phyloP scores from a whole-genome alignment of 2,329 filamentous ascomycete species.

The Cordyceps militaris region DNA sequence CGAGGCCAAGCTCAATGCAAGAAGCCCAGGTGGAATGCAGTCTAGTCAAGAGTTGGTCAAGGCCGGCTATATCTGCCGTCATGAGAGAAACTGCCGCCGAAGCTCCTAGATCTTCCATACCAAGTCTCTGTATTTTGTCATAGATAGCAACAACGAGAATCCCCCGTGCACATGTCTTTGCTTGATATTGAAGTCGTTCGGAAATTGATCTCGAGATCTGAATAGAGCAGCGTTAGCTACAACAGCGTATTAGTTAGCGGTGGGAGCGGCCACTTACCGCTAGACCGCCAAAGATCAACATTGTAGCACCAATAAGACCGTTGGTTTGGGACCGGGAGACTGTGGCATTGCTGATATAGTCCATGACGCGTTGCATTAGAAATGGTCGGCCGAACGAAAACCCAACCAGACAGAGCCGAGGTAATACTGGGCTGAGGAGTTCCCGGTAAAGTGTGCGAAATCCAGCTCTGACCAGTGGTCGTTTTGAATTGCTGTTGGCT shows the following conservation, averaged over 20 bases:
- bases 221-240: background rate
- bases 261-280: background rate
- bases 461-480: background rate
- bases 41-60: background rate
- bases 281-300: conserved; percentile 7
- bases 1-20: background rate
- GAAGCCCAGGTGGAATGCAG: conserved; percentile 2
- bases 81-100: conserved; percentile 5
- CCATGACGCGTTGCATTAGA: conserved; percentile 2
- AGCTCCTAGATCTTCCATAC: background rate
- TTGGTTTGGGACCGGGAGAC: background rate
- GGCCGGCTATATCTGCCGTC: background rate
- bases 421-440: background rate
- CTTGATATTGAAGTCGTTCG: background rate
- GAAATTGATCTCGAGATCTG: conserved; percentile 1
- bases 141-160: background rate
- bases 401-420: background rate
- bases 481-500: background rate
- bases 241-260: background rate
- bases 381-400: conserved; percentile 7
- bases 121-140: background rate
- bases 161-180: background rate
- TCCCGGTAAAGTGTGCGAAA: background rate
- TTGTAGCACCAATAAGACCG: conserved; percentile 4
- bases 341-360: background rate